phyloP scores from a whole-genome alignment of 768 basidiomycete species.

The Clavaria fumosa region DNA sequence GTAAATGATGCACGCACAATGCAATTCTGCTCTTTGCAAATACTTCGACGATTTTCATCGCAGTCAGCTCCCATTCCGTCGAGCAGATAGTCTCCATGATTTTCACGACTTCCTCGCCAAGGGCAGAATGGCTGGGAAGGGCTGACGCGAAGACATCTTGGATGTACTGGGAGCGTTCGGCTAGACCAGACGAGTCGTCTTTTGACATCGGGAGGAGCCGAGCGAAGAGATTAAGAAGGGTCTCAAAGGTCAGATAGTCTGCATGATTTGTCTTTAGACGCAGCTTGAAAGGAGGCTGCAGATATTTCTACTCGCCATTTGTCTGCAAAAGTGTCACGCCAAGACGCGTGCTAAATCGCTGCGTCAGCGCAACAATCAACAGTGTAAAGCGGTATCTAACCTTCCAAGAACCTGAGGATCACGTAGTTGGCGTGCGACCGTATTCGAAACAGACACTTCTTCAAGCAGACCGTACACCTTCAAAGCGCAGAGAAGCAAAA shows the following conservation, averaged over 20 bases:
- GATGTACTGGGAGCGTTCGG: conserved; percentile 32
- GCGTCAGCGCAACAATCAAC: no score
- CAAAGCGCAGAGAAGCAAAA: conserved; percentile 1
- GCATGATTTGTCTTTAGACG: no score
- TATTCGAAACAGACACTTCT: conserved; percentile 28
- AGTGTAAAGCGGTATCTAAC: conserved; percentile 22
- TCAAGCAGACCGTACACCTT: conserved; percentile 41
- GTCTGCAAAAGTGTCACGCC: conserved; percentile 33
- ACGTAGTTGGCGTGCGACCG: no score
- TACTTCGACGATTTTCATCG: conserved; percentile 29
- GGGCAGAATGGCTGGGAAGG: conserved; percentile 19
- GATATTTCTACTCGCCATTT: conserved; percentile 22
- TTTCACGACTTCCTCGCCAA: conserved; percentile 23
- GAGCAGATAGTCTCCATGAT: conserved; percentile 27
- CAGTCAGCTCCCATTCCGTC: conserved; percentile 38
- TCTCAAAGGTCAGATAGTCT: conserved; percentile 46
- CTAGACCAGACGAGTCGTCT: conserved; percentile 15
- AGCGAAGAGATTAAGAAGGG: conserved; percentile 39
- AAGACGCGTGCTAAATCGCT: conserved; percentile 24
- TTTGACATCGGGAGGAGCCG: conserved; percentile 34
- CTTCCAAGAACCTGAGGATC: conserved; percentile 31
- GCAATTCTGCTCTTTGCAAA: conserved; percentile 30
- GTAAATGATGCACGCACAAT: conserved; percentile 25
- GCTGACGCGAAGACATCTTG: conserved; percentile 30
- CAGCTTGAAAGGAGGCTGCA: no score